Percentiles rank a stretch among this genome's conserved stretches.
Conservation (phyloP, 78 protist genomes). For the Emiliania huxleyi region DNA sequence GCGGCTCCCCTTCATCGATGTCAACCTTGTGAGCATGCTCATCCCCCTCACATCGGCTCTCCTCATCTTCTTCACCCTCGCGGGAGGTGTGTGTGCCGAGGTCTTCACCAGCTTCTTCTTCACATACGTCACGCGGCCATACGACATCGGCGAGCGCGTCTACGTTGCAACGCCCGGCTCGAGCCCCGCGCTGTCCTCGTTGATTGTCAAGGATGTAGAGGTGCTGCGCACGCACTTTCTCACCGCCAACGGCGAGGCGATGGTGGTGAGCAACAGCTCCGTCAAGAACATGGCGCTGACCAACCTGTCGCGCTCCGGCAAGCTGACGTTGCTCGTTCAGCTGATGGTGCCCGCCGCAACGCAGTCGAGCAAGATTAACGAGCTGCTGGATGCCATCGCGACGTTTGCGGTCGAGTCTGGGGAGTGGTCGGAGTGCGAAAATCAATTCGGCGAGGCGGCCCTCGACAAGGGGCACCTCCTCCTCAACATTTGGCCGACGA, state of each 20-base stretch:
- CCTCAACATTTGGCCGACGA: neutral
- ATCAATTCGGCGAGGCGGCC: neutral
- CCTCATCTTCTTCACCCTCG: neutral
- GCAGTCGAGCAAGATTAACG: neutral
- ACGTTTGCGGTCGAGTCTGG: neutral
- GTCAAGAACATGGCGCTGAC: neutral
- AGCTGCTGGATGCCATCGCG: neutral
- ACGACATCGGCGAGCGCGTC: constrained; percentile 9
- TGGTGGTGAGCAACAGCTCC: neutral
- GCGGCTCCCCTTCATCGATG: neutral
- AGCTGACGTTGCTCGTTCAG: neutral
- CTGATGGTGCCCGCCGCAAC: neutral
- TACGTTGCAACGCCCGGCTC: neutral
- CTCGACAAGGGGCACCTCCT: neutral
- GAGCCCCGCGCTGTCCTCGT: too few relatives aligned
- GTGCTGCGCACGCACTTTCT: neutral
- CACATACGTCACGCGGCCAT: neutral
- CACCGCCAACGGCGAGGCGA: neutral
- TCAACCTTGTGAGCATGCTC: neutral
- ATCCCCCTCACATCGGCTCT: neutral
- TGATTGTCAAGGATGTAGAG: neutral
- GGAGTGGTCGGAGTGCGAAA: neutral
- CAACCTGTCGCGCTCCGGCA: neutral
- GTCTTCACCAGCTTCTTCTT: neutral
- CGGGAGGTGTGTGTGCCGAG: neutral